Evolutionary conservation across 129 eudicot species (phyloP), one percentile per base, ranked within the genome.

Genomic region (Centaurea solstitialis): DNA sequence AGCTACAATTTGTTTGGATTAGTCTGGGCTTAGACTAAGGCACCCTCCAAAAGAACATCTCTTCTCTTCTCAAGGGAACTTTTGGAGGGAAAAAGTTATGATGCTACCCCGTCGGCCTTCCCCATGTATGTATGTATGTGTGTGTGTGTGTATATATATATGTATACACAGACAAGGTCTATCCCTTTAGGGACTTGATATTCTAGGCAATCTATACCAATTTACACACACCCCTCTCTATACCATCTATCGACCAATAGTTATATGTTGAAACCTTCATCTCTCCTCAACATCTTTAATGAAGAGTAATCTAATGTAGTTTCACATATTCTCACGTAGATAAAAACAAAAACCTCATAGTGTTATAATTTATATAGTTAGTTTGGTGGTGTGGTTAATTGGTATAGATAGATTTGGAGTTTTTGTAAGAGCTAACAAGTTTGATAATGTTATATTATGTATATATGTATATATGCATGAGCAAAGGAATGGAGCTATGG

Each of bases 401-500:
- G 61, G 61, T 47, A 13, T 47, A 13, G 6, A 47, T 47, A 47
- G 1, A 47, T 47, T 53, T 53, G 6, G 62, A 12, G 21, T 5
- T 17, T 17, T 57, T 57, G n/a, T 50, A 57, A 17, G 22, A 57
- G 53, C 80, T 82, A 82, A 82, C 77, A 70, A 38, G 9, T 76
- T 70, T 30, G 78, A 70, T 68, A 4, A 70, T 47, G 18, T 6
- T 57, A 18, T 57, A 5, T 33, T 57, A 17, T 57, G 18, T 57
- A 5, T 47, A 0, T 47, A 13, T 57, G 5, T 57, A 57, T 57
- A 57, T 13, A 28, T 65, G 67, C 79, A 75, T 71, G 70, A 83
- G 30, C 10, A 71, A 71, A 87, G 97, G 90, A 93, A 85, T 87
- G 95, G 95, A 88, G 97, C 81, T 79, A 69, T 45, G 86, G 93